These are phyloP conservation scores for Chromera velia DNA, from an alignment of 73 alveolate genomes.

Conservation along the genomic window DNA sequence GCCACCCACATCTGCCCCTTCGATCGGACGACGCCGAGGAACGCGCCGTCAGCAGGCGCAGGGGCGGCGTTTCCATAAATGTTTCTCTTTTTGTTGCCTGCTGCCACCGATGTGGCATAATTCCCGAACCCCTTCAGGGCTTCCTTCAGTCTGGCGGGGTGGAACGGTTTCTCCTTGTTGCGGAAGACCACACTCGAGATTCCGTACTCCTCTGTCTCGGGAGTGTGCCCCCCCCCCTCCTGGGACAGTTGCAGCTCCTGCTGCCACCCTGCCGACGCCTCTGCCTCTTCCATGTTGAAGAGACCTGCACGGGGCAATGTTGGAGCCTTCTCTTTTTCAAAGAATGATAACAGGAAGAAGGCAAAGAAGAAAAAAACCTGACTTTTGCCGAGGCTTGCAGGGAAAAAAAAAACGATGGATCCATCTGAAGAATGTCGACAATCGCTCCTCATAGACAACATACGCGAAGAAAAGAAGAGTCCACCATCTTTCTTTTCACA, in stretches of 20 bases:
- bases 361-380: too few species aligned
- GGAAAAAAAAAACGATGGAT: too few species aligned
- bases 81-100: neutral
- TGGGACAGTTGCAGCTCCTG: conserved; percentile 35
- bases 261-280: conserved; percentile 49
- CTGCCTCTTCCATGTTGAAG: conserved; percentile 52
- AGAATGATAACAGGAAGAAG: too few species aligned
- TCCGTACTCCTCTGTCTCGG: conserved; percentile 2
- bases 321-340: too few species aligned
- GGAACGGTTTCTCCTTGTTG: neutral
- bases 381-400: too few species aligned
- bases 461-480: too few species aligned
- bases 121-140: conserved; percentile 5
- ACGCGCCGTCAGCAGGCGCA: neutral
- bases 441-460: too few species aligned
- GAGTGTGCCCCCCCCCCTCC: neutral
- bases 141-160: conserved; percentile 4
- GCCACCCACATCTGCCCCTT: neutral
- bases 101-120: neutral
- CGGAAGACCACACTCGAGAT: conserved; percentile 3
- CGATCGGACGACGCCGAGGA: neutral
- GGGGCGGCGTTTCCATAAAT: too few species aligned
- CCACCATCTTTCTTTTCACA: too few species aligned
- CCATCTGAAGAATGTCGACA: too few species aligned
- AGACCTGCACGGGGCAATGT: too few species aligned